Evolutionary conservation across 2,329 filamentous ascomycete species (phyloP), one percentile per base, ranked within the genome.

Genomic region (Fusarium sp.): DNA sequence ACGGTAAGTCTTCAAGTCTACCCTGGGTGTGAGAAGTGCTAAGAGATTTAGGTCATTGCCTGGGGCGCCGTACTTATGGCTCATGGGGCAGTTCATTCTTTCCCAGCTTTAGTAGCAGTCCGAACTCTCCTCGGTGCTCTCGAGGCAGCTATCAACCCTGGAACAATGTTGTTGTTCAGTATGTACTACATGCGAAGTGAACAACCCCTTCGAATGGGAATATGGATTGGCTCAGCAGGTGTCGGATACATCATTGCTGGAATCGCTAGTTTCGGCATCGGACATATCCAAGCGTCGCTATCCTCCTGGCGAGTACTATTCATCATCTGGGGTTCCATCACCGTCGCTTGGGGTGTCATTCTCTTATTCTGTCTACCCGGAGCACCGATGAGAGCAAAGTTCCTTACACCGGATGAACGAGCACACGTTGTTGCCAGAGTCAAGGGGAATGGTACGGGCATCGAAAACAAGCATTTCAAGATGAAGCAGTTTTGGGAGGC

Each of bases 301-400:
- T 41, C 61, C 0, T 66, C 70, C 0, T 72, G 70, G 70, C 23
- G 70, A 20, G 27, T 73, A 0, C 34, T 72, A 1, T 72, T 72
- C 0, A 62, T 72, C 11, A 67, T 72, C 4, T 72, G 70, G 49
- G 76, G 76, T 1, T 66, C 61, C 1, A 72, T 78, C 14, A 76
- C 75, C 1, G 64, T 74, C 28, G 55, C 80, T 2, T 89, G 88
- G 82, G 88, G 87, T 0, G 81, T 87, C 5, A 74, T 87, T 5
- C 84, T 89, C 69, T 81, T 85, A 21, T 77, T 86, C 5, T 78
- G 87, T 20, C 81, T 89, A 4, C 86, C 86, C 0, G 86, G 88
- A 58, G 82, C 81, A 1, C 86, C 85, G 0, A 82, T 87, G 42
- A 82, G 81, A 5, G 84, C 85, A 5, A 84, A 82, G 21, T 85